phyloP scores from a whole-genome alignment of 805 yeast genomes.

The Candida michaelii region DNA sequence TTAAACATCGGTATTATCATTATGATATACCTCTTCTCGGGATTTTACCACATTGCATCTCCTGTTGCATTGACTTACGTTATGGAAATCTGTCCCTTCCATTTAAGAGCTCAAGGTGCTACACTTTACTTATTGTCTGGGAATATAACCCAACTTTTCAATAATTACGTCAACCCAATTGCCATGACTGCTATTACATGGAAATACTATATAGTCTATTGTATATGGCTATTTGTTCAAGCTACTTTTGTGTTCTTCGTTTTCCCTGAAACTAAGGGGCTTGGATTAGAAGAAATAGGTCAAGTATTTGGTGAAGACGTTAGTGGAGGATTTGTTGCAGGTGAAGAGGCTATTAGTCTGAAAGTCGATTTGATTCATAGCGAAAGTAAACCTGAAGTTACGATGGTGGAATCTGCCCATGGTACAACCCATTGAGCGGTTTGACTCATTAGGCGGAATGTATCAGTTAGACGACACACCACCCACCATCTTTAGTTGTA shows the following conservation, averaged over 20 bases:
- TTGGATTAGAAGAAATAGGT: constrained; percentile 43
- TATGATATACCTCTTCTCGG: constrained; percentile 23
- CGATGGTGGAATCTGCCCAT: no score
- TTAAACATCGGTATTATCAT: constrained; percentile 27
- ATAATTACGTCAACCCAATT: constrained; percentile 31
- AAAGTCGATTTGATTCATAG: no score
- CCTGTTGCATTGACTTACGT: constrained; percentile 47
- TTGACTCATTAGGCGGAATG: no score
- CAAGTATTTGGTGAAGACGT: constrained; percentile 37
- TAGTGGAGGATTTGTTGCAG: constrained; percentile 7
- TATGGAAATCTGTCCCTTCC: constrained; percentile 41
- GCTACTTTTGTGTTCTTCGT: constrained; percentile 30
- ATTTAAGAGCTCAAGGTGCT: constrained; percentile 42
- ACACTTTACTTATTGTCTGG: constrained; percentile 17
- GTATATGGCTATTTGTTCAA: constrained; percentile 21
- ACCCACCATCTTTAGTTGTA: no score
- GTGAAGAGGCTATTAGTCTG: background rate
- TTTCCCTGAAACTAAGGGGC: constrained; percentile 43
- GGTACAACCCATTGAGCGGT: no score
- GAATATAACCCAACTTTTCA: constrained; percentile 21
- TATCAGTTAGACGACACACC: no score
- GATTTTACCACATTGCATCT: constrained; percentile 28
- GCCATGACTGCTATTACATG: constrained; percentile 43
- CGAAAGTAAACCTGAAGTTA: no score
- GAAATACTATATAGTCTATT: constrained; percentile 47